Conservation (phyloP, 192 early-diverging fungal genomes). For the Martensiomyces pterosporus region DNA sequence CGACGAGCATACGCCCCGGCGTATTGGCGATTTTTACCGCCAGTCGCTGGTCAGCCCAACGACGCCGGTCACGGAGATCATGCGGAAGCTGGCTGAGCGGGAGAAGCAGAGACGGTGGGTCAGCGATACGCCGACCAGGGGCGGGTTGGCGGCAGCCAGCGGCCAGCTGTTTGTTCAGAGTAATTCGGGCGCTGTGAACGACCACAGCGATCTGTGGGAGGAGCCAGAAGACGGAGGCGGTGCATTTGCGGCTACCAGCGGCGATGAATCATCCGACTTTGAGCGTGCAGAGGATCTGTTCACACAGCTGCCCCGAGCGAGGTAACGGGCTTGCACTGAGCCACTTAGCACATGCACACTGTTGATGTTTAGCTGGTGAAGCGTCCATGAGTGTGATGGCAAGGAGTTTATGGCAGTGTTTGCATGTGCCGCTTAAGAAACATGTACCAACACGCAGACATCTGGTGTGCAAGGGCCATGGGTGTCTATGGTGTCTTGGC, state of each 20-base stretch:
- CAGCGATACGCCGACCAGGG: conserved; percentile 34
- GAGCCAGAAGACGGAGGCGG: conserved; percentile 2
- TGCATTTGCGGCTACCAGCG: background rate
- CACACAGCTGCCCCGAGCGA: too few species aligned
- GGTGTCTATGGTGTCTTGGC: too few species aligned
- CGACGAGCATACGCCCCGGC: conserved; percentile 11
- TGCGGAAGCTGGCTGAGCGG: conserved; percentile 39
- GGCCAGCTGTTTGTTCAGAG: too few species aligned
- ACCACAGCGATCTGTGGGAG: background rate
- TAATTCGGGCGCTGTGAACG: too few species aligned
- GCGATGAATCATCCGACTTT: conserved; percentile 30
- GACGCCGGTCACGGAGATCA: conserved; percentile 37
- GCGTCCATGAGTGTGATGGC: too few species aligned
- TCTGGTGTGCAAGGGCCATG: too few species aligned
- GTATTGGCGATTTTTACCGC: conserved; percentile 37
- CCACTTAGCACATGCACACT: too few species aligned
- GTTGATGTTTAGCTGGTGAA: too few species aligned
- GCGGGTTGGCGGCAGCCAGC: background rate
- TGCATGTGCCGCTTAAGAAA: too few species aligned
- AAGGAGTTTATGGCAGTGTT: too few species aligned
- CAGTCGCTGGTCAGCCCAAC: conserved; percentile 22
- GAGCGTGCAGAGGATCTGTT: conserved; percentile 33
- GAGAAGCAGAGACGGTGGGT: conserved; percentile 46
- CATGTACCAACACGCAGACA: too few species aligned
- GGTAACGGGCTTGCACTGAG: too few species aligned